A percentile compares a stretch with the other conserved stretches of the same genome.
Evolutionary conservation across 345 rosid genomes (phyloP).

Genomic region (Populus tremula): DNA sequence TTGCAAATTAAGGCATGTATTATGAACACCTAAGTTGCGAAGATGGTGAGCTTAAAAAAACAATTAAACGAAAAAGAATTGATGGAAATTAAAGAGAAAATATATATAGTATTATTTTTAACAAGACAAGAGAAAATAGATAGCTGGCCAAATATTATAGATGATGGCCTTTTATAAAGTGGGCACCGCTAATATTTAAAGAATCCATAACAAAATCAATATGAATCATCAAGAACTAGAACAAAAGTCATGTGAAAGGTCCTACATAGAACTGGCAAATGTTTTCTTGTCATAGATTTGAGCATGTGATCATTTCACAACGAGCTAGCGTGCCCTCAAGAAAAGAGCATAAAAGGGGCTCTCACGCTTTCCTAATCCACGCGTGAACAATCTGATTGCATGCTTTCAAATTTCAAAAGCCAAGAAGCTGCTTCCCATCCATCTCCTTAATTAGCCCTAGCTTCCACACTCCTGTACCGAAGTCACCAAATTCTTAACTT

Average conservation of each 20-base stretch:
- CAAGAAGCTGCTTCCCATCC: conserved; percentile 2
- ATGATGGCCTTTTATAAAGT: too few species aligned
- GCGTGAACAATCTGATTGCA: conserved; percentile 43
- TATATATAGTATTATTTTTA: too few species aligned
- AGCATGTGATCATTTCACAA: too few species aligned
- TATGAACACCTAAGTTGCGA: too few species aligned
- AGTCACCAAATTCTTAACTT: background rate
- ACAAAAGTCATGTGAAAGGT: background rate
- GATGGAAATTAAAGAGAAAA: too few species aligned
- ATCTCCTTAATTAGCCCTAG: background rate
- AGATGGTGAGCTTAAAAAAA: too few species aligned
- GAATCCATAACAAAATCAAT: background rate
- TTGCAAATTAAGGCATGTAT: too few species aligned
- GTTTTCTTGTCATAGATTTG: too few species aligned
- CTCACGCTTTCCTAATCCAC: conserved; percentile 46
- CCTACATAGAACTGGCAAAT: background rate
- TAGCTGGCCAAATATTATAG: too few species aligned
- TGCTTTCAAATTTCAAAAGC: conserved; percentile 52
- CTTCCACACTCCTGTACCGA: background rate
- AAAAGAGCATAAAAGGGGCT: conserved; percentile 21
- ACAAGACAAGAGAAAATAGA: too few species aligned
- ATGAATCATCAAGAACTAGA: background rate
- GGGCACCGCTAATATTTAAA: too few species aligned
- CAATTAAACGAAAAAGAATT: too few species aligned
- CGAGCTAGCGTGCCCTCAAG: conserved; percentile 4